Base-by-base conservation (phyloP, 257 asterid genomes). In the Perilla frutescens region DNA sequence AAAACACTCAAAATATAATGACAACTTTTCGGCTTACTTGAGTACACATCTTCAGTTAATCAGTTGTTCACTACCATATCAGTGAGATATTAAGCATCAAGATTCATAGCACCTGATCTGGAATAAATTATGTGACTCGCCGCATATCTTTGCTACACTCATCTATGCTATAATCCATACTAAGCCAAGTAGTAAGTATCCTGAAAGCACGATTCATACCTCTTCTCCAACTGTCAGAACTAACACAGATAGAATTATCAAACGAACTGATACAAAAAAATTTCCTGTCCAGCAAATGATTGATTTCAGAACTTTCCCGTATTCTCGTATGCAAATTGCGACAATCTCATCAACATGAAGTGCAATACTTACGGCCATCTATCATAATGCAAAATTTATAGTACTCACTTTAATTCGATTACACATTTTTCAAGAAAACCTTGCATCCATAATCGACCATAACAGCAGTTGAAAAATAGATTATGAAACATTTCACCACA, bases 1-100 rank as follows among this genome's bases (percentile, higher is more conserved):
- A 13, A 69, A 70, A 57, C 62, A 31, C 53, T 70, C 15, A 34
- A 13, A 48, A n/a, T 51, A 59, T n/a, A 64, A 47, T 2, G 49
- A 20, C 11, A 54, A 36, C 72, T 44, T 0, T 20, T 36, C 62
- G 70, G 64, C 57, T 45, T 34, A 61, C 66, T 70, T 15, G 34
- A 8, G 32, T 41, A 62, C 41, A 20, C 11, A 5, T 29, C 3
- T 43, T 36, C 26, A 20, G 26, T 20, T 20, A 20, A 20, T 20
- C 69, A 15, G 8, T 43, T 62, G 43, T 32, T 64, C 53, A 29
- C 5, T 29, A 39, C 41, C 75, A 61, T 32, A 57, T 61, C 7
- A 34, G 50, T 43, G 36, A 15, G 40, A 50, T 3, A 29, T 37
- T 48, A 40, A 10, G 26, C 55, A 20, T 15, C 37, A 57, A 9